Conservation (phyloP, 495 filamentous ascomycete species). For the Opeltia flavorubescens region DNA sequence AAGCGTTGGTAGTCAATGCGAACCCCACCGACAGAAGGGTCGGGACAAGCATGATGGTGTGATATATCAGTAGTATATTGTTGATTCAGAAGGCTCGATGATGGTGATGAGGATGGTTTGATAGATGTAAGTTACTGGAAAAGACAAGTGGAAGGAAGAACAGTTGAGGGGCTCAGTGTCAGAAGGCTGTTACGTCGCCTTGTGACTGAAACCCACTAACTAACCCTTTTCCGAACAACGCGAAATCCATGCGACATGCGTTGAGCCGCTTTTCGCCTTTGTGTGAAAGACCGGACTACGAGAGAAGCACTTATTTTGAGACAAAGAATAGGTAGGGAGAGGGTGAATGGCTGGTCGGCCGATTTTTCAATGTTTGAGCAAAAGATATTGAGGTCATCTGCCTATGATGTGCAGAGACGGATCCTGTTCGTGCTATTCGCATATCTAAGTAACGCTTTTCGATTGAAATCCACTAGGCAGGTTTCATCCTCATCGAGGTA, state of each 20-base stretch:
- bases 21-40: slow-evolving; percentile 29
- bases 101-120: neutral
- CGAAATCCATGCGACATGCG: too few species aligned
- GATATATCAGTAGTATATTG: neutral
- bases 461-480: too few species aligned
- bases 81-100: neutral
- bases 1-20: slow-evolving; percentile 30
- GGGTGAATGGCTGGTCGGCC: too few species aligned
- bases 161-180: neutral
- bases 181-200: neutral
- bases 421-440: too few species aligned
- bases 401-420: too few species aligned
- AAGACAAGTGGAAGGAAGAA: slow-evolving; percentile 2
- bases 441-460: too few species aligned
- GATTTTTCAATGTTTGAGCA: too few species aligned
- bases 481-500: too few species aligned
- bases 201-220: neutral
- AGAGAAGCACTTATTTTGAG: neutral
- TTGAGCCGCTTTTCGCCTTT: too few species aligned
- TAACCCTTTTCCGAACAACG: neutral
- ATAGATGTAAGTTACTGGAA: neutral
- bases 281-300: neutral
- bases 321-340: too few species aligned
- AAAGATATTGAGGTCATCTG: too few species aligned
- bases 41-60: slow-evolving; percentile 27